phyloP scores from a whole-genome alignment of 2,329 filamentous ascomycete genomes.

The Trichoderma endophyticum region DNA sequence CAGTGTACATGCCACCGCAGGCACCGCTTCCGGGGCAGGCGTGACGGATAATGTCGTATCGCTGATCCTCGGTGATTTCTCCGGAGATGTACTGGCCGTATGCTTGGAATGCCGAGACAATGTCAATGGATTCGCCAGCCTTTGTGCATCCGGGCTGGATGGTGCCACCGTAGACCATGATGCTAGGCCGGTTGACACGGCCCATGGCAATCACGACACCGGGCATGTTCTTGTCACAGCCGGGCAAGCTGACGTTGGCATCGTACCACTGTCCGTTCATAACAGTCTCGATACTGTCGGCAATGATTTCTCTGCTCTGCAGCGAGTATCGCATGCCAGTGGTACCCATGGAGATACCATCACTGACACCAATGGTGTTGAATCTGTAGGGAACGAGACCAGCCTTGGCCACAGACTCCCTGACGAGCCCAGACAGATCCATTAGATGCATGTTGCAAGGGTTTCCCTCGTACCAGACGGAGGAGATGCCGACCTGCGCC shows the following conservation, averaged over 20 bases:
- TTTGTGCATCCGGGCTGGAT: constrained; percentile 87
- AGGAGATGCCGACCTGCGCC: constrained; percentile 95
- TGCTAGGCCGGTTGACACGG: constrained; percentile 83
- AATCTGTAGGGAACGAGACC: constrained; percentile 93
- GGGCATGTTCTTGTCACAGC: constrained; percentile 99
- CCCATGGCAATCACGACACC: constrained; percentile 92
- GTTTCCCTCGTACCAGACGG: constrained; percentile 97
- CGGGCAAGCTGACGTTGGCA: constrained; percentile 91
- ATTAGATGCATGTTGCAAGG: constrained; percentile 99
- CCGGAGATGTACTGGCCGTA: constrained; percentile 94
- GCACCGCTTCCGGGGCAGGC: constrained; percentile 68
- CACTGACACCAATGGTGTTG: constrained; percentile 97
- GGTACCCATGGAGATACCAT: constrained; percentile 98
- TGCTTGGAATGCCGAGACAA: constrained; percentile 95
- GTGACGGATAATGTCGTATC: constrained; percentile 91
- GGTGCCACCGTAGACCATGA: constrained; percentile 97
- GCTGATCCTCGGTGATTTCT: constrained; percentile 84
- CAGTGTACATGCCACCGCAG: constrained; percentile 87
- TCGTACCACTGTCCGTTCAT: constrained; percentile 99
- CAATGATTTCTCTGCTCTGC: constrained; percentile 93
- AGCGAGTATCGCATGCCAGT: constrained; percentile 94
- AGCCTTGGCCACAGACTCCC: constrained; percentile 60
- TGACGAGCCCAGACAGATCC: constrained; percentile 77
- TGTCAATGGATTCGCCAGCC: constrained; percentile 77
- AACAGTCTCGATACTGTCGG: constrained; percentile 97